A percentile compares a stretch with the other conserved stretches of the same genome.
Conservation (phyloP, 768 basidiomycete species). For the Hemileccinum rubropunctum region DNA sequence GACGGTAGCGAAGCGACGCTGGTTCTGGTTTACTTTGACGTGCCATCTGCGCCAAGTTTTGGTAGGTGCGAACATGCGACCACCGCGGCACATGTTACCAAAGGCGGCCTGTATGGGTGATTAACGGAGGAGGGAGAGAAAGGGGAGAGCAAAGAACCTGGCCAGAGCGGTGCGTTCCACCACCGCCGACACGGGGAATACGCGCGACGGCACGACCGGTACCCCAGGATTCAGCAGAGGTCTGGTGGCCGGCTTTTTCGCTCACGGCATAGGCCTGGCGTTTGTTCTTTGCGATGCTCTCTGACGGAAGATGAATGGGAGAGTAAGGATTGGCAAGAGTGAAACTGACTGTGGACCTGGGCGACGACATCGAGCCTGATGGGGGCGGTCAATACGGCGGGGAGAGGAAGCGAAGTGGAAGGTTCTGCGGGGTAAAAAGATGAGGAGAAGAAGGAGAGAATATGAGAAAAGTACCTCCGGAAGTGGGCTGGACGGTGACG, state of each 20-base stretch:
- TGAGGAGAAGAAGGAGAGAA: neutral
- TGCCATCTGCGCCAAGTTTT: slow-evolving; percentile 99
- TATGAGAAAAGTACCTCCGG: slow-evolving; percentile 56
- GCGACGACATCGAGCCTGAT: slow-evolving; percentile 98
- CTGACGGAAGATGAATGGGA: slow-evolving; percentile 39
- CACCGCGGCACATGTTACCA: slow-evolving; percentile 99
- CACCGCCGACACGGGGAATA: slow-evolving; percentile 99
- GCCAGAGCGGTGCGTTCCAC: slow-evolving; percentile 97
- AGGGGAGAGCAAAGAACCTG: slow-evolving; percentile 49
- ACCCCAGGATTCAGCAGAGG: slow-evolving; percentile 99
- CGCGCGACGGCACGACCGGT: slow-evolving; percentile 99
- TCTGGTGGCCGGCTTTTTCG: slow-evolving; percentile 99
- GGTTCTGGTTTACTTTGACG: slow-evolving; percentile 99
- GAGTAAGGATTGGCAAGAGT: neutral
- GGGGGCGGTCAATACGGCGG: slow-evolving; percentile 95
- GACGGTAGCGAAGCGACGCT: slow-evolving; percentile 95
- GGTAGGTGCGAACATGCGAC: slow-evolving; percentile 99
- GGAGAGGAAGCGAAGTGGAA: slow-evolving; percentile 86
- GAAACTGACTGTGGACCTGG: slow-evolving; percentile 95
- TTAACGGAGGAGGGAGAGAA: slow-evolving; percentile 1
- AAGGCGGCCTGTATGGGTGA: slow-evolving; percentile 74
- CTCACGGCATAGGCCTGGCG: slow-evolving; percentile 96
- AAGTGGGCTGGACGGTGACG: slow-evolving; percentile 74
- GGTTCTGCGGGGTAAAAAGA: slow-evolving; percentile 50
- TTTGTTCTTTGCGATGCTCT: slow-evolving; percentile 97